Percentiles rank a stretch among this genome's conserved stretches.
phyloP scores from a whole-genome alignment of 441 rosid species.

The Jatropha multifida region DNA sequence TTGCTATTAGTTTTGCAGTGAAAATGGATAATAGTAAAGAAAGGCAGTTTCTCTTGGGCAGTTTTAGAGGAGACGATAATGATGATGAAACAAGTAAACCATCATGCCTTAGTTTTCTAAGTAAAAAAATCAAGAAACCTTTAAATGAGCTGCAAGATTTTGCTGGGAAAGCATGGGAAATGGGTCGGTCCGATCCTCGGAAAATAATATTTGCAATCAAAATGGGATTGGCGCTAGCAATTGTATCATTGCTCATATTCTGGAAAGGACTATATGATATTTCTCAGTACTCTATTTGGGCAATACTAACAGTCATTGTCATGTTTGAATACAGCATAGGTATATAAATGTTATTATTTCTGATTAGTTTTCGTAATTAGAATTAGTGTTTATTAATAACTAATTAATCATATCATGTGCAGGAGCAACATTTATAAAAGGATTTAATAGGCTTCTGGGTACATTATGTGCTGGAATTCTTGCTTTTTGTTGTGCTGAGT shows the following conservation, averaged over 20 bases:
- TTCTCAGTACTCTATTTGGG: constrained; percentile 41
- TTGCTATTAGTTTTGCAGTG: neutral
- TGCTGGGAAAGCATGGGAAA: constrained; percentile 25
- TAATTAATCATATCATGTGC: neutral
- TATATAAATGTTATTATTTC: neutral
- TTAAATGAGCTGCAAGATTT: constrained; percentile 23
- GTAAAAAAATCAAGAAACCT: constrained; percentile 13
- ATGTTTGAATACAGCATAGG: constrained; percentile 39
- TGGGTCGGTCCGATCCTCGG: constrained; percentile 37
- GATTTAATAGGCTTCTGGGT: constrained; percentile 35
- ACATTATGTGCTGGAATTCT: constrained; percentile 35
- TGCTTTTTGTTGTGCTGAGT: constrained; percentile 34
- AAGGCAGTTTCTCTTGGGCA: constrained; percentile 22
- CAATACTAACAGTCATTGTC: constrained; percentile 38
- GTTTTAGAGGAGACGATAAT: constrained; percentile 17
- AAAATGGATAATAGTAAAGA: constrained; percentile 19
- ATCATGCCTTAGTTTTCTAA: neutral
- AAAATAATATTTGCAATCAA: constrained; percentile 36
- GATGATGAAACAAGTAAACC: constrained; percentile 18
- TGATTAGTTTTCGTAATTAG: neutral
- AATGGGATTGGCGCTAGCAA: constrained; percentile 35
- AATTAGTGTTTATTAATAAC: neutral
- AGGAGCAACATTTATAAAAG: constrained; percentile 38
- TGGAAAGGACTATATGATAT: constrained; percentile 27
- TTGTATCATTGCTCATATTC: constrained; percentile 34